These are phyloP conservation scores for Phytophthora colocasiae DNA, from an alignment of 352 stramenopile species.

Conservation along the genomic window DNA sequence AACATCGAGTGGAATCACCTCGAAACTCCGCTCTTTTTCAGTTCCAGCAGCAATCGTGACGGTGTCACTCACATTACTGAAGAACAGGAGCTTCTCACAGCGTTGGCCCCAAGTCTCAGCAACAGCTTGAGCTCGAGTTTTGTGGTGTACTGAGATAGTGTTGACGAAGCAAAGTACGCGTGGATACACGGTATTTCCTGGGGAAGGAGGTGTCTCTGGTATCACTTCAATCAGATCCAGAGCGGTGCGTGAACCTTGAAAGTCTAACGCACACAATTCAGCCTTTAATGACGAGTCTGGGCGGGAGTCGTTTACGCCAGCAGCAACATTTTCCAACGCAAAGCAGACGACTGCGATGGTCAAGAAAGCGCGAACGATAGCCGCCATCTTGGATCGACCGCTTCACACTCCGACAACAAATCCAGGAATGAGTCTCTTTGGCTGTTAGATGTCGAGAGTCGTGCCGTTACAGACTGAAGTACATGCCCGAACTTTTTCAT, in stretches of 20 bases:
- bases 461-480: too few relatives aligned
- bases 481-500: too few relatives aligned
- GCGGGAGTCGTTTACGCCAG: not conserved
- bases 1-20: slow-evolving; percentile 69
- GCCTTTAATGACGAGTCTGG: slow-evolving; percentile 30
- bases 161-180: slow-evolving; percentile 78
- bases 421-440: too few relatives aligned
- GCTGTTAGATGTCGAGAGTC: too few relatives aligned
- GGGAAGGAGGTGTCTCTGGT: slow-evolving; percentile 27
- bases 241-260: slow-evolving; percentile 39
- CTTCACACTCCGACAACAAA: too few relatives aligned
- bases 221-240: slow-evolving; percentile 52
- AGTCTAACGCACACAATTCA: slow-evolving; percentile 55
- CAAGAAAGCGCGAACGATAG: too few relatives aligned
- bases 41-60: slow-evolving; percentile 47
- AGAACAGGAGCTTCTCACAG: slow-evolving; percentile 80
- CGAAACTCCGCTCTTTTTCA: slow-evolving; percentile 32
- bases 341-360: too few relatives aligned
- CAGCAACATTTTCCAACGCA: too few relatives aligned
- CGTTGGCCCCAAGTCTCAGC: slow-evolving; percentile 83
- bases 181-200: slow-evolving; percentile 38
- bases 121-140: slow-evolving; percentile 59
- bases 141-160: slow-evolving; percentile 71
- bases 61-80: slow-evolving; percentile 74
- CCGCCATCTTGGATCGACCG: too few relatives aligned